Evolutionary conservation across 2,329 filamentous ascomycete genomes (phyloP).

Genomic region (Paraconiothyrium sp.): DNA sequence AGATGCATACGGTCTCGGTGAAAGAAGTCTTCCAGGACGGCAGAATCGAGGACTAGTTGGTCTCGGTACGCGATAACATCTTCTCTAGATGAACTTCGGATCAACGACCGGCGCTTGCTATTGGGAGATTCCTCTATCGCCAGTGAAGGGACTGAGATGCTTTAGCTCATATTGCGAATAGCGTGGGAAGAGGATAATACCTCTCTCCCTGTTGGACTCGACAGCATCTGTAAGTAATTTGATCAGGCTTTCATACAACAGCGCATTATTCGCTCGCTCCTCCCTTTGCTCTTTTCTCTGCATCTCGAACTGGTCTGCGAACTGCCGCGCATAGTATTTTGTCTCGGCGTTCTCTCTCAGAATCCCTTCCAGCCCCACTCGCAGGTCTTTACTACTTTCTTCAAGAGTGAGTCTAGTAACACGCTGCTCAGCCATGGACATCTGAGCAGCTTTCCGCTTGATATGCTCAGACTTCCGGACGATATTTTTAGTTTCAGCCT

Average conservation of each 20-base stretch:
- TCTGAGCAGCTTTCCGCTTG: constrained; percentile 1
- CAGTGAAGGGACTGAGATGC: neutral
- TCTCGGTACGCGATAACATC: neutral
- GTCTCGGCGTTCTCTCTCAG: constrained; percentile 10
- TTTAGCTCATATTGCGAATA: neutral
- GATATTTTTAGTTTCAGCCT: constrained; percentile 28
- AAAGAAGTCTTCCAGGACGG: constrained; percentile 19
- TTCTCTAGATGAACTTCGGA: neutral
- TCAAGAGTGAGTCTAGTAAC: constrained; percentile 12
- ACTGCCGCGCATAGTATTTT: constrained; percentile 4
- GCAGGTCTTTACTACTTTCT: constrained; percentile 4
- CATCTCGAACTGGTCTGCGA: constrained; percentile 1
- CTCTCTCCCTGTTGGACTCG: neutral
- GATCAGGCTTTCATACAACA: constrained; percentile 2
- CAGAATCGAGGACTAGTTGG: constrained; percentile 15
- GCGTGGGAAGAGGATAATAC: neutral
- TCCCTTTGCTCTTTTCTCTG: constrained; percentile 5
- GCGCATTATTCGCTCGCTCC: neutral
- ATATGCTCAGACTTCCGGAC: constrained; percentile 13
- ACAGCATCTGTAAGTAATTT: constrained; percentile 8
- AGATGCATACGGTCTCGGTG: constrained; percentile 18
- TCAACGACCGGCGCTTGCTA: neutral
- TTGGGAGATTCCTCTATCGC: neutral
- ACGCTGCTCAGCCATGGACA: constrained; percentile 14
- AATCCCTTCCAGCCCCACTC: constrained; percentile 11